Percentiles rank a stretch among this genome's conserved stretches.
phyloP scores from a whole-genome alignment of 129 eudicot genomes.

The Dittrichia graveolens region DNA sequence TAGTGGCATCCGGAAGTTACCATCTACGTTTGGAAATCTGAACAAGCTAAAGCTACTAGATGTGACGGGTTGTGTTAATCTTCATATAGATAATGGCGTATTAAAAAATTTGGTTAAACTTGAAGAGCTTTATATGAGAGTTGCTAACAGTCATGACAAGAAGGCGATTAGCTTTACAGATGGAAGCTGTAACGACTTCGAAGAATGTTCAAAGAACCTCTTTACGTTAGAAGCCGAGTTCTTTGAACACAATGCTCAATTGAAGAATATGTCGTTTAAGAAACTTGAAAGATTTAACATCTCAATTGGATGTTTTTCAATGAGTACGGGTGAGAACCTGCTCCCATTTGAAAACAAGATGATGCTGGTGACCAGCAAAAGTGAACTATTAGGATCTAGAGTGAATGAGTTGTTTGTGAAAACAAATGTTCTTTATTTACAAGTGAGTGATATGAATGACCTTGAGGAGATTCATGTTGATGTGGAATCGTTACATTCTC shows the following conservation, averaged over 20 bases:
- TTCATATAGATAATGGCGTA: conserved; percentile 16
- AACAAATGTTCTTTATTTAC: neutral
- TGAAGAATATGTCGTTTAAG: neutral
- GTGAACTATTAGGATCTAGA: neutral
- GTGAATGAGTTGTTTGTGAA: conserved; percentile 5
- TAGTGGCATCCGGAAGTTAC: neutral
- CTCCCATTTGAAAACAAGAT: neutral
- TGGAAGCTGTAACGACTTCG: neutral
- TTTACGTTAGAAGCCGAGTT: conserved; percentile 3
- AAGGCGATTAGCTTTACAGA: conserved; percentile 9
- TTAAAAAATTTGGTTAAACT: neutral
- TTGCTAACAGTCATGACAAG: neutral
- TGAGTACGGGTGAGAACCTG: too few relatives aligned
- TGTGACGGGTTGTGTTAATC: conserved; percentile 13
- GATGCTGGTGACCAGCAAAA: neutral
- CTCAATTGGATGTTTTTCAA: neutral
- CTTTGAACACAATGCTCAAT: neutral
- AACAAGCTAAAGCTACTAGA: conserved; percentile 8
- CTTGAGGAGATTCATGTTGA: neutral
- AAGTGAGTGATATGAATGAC: neutral
- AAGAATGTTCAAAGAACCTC: neutral
- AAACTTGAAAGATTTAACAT: conserved; percentile 17
- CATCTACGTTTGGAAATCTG: neutral
- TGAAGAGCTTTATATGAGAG: conserved; percentile 23
- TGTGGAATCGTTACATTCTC: neutral